A percentile compares a stretch with the other conserved stretches of the same genome.
These are phyloP conservation scores for Rhynchosporium secalis DNA, from an alignment of 2,329 filamentous ascomycete species.

Conservation along the genomic window DNA sequence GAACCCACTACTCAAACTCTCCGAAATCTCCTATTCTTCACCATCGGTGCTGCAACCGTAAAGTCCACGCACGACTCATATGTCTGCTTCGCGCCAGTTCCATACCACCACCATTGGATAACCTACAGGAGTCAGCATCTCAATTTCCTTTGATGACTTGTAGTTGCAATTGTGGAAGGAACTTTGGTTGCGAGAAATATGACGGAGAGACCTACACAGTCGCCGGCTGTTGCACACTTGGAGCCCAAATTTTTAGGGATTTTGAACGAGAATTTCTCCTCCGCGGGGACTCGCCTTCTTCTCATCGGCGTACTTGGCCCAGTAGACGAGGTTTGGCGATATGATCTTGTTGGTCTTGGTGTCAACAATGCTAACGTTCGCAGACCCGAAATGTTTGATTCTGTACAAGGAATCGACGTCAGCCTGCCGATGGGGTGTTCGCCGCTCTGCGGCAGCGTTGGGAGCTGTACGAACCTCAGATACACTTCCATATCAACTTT, in stretches of 20 bases:
- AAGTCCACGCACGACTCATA: conserved; percentile 58
- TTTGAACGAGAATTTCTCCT: conserved; percentile 53
- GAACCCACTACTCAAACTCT: neutral
- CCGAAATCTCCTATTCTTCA: conserved; percentile 13
- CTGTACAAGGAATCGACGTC: conserved; percentile 25
- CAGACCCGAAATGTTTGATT: conserved; percentile 52
- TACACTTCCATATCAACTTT: conserved; percentile 44
- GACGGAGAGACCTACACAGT: conserved; percentile 28
- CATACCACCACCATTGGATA: conserved; percentile 57
- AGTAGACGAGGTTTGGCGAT: conserved; percentile 45
- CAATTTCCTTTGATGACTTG: conserved; percentile 16
- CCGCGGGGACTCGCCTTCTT: conserved; percentile 45
- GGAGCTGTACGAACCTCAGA: conserved; percentile 29
- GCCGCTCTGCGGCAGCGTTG: neutral
- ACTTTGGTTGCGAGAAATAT: neutral
- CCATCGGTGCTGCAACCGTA: conserved; percentile 17
- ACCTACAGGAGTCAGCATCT: conserved; percentile 46
- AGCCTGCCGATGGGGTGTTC: neutral
- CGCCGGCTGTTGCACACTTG: conserved; percentile 30
- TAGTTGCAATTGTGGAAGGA: neutral
- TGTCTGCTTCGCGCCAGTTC: conserved; percentile 50
- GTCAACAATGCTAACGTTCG: conserved; percentile 56
- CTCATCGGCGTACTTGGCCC: conserved; percentile 50
- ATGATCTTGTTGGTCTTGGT: conserved; percentile 50
- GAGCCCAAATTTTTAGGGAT: conserved; percentile 53